phyloP scores from a whole-genome alignment of 2,329 filamentous ascomycete genomes.

The Clonostachys sp. region DNA sequence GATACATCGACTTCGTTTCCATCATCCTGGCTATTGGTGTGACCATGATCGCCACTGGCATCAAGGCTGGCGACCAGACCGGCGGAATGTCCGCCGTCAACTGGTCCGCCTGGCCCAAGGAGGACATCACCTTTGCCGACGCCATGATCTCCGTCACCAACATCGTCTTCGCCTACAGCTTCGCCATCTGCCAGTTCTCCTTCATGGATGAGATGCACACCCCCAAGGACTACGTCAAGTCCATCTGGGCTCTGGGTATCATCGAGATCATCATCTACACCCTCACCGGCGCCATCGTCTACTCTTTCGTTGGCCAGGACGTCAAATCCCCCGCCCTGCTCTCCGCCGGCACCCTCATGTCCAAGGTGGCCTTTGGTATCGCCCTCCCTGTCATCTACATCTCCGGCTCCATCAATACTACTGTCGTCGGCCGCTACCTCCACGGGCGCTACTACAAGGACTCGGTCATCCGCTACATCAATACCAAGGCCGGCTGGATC shows the following conservation, averaged over 20 bases:
- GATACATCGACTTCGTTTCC: slow-evolving; percentile 54
- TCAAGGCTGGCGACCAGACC: slow-evolving; percentile 24
- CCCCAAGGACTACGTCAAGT: slow-evolving; percentile 40
- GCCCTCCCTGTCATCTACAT: slow-evolving; percentile 71
- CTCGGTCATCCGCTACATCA: slow-evolving; percentile 38
- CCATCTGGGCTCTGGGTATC: slow-evolving; percentile 57
- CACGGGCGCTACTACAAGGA: slow-evolving; percentile 38
- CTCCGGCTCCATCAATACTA: slow-evolving; percentile 65
- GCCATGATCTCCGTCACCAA: slow-evolving; percentile 60
- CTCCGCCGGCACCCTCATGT: slow-evolving; percentile 52
- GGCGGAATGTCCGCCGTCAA: slow-evolving; percentile 23
- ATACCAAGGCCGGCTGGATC: slow-evolving; percentile 40
- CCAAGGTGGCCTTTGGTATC: slow-evolving; percentile 66
- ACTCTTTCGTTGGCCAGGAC: slow-evolving; percentile 60
- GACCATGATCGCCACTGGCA: slow-evolving; percentile 61
- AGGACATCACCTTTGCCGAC: slow-evolving; percentile 40
- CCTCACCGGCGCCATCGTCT: slow-evolving; percentile 61
- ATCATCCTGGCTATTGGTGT: slow-evolving; percentile 60
- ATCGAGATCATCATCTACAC: slow-evolving; percentile 64
- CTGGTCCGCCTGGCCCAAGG: slow-evolving; percentile 41
- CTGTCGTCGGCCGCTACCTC: slow-evolving; percentile 38
- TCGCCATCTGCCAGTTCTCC: slow-evolving; percentile 45
- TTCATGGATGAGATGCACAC: slow-evolving; percentile 49
- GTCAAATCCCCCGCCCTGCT: slow-evolving; percentile 66
- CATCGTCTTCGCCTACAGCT: slow-evolving; percentile 67